These are phyloP conservation scores for Aspergillus piperis DNA, from an alignment of 2,329 filamentous ascomycete genomes.

Conservation along the genomic window DNA sequence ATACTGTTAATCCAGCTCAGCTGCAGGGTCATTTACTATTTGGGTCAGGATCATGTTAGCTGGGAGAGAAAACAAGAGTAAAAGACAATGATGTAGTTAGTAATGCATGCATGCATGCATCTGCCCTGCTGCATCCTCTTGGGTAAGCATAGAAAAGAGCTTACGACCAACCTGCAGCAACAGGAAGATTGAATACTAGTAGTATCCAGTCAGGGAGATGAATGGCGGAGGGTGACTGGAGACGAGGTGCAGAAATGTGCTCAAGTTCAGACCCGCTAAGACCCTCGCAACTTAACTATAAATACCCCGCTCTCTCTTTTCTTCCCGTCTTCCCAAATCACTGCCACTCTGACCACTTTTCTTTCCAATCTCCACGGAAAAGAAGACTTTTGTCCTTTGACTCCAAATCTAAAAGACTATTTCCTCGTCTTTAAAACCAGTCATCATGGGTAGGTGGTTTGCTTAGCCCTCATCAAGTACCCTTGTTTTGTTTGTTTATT, in stretches of 20 bases:
- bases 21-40: neutral
- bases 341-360: neutral
- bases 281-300: slow-evolving; percentile 23
- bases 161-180: neutral
- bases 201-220: neutral
- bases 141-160: neutral
- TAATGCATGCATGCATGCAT: neutral
- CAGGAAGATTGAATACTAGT: neutral
- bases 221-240: neutral
- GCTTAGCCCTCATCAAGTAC: neutral
- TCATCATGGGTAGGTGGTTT: slow-evolving; percentile 19
- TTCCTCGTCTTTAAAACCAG: neutral
- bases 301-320: slow-evolving; percentile 14
- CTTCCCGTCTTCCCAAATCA: neutral
- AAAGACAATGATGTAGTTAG: neutral
- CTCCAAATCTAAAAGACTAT: neutral
- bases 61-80: neutral
- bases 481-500: neutral
- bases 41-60: neutral
- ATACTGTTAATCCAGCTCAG: neutral
- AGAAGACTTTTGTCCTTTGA: neutral
- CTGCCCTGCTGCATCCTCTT: neutral
- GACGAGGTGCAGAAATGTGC: slow-evolving; percentile 29
- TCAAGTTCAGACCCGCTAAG: slow-evolving; percentile 14
- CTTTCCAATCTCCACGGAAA: neutral